phyloP scores from a whole-genome alignment of 345 rosid species.

The Combretum micranthum region DNA sequence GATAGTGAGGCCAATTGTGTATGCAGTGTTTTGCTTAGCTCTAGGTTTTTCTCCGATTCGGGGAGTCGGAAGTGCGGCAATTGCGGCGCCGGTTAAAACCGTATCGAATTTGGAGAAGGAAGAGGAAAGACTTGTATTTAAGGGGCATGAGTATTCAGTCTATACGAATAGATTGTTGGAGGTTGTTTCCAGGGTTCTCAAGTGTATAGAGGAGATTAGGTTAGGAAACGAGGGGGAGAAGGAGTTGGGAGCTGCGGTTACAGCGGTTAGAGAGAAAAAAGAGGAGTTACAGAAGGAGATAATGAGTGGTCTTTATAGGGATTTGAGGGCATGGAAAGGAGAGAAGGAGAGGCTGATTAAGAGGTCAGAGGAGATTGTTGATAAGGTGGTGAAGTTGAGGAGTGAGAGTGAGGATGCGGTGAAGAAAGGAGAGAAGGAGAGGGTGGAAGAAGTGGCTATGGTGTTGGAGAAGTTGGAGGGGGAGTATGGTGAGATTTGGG shows the following conservation, averaged over 20 bases:
- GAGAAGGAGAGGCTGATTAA: slow-evolving; percentile 44
- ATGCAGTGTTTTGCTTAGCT: slow-evolving; percentile 53
- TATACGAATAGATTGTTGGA: slow-evolving; percentile 52
- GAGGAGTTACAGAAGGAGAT: slow-evolving; percentile 56
- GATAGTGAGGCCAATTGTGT: slow-evolving; percentile 37
- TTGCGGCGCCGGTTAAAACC: slow-evolving; percentile 41
- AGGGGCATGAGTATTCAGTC: slow-evolving; percentile 46
- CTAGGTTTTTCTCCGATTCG: slow-evolving; percentile 49
- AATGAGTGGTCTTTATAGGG: slow-evolving; percentile 46
- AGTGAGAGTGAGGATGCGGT: slow-evolving; percentile 27
- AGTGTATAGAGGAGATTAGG: slow-evolving; percentile 48
- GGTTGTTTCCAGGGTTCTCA: slow-evolving; percentile 50
- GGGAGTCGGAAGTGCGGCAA: slow-evolving; percentile 39
- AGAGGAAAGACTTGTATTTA: slow-evolving; percentile 23
- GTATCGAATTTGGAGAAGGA: slow-evolving; percentile 17
- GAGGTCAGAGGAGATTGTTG: slow-evolving; percentile 42
- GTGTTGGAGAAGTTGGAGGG: slow-evolving; percentile 39
- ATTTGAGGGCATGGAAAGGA: slow-evolving; percentile 34
- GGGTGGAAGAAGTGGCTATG: slow-evolving; percentile 36
- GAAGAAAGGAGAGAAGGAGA: slow-evolving; percentile 19
- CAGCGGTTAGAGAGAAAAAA: slow-evolving; percentile 49
- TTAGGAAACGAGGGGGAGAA: slow-evolving; percentile 38
- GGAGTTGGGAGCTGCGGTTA: slow-evolving; percentile 35
- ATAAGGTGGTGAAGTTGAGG: slow-evolving; percentile 32
- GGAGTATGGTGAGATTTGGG: slow-evolving; percentile 60